Evolutionary conservation across 805 yeast genomes (phyloP).

Genomic region (Yarrowia sp.): DNA sequence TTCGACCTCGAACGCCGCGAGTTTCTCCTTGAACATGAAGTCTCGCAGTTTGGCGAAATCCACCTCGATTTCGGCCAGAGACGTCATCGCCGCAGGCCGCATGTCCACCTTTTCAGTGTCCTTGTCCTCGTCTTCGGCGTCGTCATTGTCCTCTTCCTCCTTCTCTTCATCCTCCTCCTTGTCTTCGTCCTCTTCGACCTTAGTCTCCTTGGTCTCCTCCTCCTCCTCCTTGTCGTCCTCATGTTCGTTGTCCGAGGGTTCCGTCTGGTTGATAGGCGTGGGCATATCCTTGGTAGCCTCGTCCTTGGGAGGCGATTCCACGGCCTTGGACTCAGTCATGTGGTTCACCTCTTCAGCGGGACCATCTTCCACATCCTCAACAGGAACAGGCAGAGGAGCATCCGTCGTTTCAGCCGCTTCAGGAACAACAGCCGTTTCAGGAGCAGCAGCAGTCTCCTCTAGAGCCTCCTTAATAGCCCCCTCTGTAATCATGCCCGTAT

Average conservation of each 20-base stretch:
- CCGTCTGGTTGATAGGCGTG: constrained; percentile 10
- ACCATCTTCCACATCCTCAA: constrained; percentile 3
- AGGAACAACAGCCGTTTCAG: background rate
- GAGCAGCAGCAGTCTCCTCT: background rate
- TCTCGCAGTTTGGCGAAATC: constrained; percentile 89
- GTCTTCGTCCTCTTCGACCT: constrained; percentile 41
- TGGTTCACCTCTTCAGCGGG: background rate
- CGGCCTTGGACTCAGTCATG: background rate
- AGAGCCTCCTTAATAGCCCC: background rate
- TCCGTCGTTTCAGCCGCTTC: background rate
- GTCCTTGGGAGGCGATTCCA: too few relatives aligned
- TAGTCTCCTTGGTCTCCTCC: constrained; percentile 41
- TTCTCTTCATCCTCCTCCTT: constrained; percentile 42
- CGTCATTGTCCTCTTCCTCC: constrained; percentile 49
- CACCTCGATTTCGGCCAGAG: constrained; percentile 79
- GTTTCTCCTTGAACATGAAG: constrained; percentile 80
- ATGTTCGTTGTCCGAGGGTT: constrained; percentile 41
- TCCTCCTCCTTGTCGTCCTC: constrained; percentile 42
- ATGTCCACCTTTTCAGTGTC: constrained; percentile 50
- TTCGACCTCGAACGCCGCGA: constrained; percentile 78
- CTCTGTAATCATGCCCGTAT: background rate
- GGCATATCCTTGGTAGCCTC: constrained; percentile 15
- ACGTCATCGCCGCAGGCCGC: constrained; percentile 69
- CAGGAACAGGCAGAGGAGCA: constrained; percentile 23
- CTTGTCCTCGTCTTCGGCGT: constrained; percentile 42